Evolutionary conservation across 2,329 filamentous ascomycete species (phyloP).

Genomic region (Rachicladosporium sp.): DNA sequence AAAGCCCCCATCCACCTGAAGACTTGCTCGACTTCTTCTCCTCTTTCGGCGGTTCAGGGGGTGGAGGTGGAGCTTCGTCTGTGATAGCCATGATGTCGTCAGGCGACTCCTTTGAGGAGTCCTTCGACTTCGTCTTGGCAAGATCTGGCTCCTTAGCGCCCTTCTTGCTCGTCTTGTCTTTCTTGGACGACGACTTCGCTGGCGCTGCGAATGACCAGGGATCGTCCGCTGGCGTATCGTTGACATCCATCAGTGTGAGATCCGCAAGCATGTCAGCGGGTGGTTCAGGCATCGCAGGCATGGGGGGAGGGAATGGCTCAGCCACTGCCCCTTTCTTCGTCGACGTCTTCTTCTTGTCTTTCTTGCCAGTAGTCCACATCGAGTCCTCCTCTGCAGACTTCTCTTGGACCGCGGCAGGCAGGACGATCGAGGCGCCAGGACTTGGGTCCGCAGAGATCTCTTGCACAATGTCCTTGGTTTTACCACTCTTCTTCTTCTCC

Average conservation of each 20-base stretch:
- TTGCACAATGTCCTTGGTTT: slow-evolving; percentile 27
- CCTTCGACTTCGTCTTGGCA: slow-evolving; percentile 24
- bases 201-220: slow-evolving; percentile 16
- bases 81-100: slow-evolving; percentile 14
- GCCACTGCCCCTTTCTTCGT: slow-evolving; percentile 25
- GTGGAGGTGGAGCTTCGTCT: slow-evolving; percentile 10
- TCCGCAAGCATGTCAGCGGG: background rate
- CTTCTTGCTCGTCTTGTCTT: slow-evolving; percentile 34
- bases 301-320: slow-evolving; percentile 33
- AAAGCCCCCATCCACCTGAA: slow-evolving; percentile 15
- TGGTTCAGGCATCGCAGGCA: slow-evolving; percentile 29
- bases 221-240: slow-evolving; percentile 15
- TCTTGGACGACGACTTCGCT: slow-evolving; percentile 36
- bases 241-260: slow-evolving; percentile 10
- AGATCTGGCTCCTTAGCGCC: slow-evolving; percentile 13
- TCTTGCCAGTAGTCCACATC: slow-evolving; percentile 34
- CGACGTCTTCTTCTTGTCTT: slow-evolving; percentile 39
- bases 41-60: slow-evolving; percentile 18
- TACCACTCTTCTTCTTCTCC: slow-evolving; percentile 38
- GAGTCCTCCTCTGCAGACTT: slow-evolving; percentile 24
- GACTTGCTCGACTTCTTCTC: slow-evolving; percentile 31
- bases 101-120: slow-evolving; percentile 19
- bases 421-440: slow-evolving; percentile 26
- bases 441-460: slow-evolving; percentile 23
- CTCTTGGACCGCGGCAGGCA: slow-evolving; percentile 28